A percentile compares a stretch with the other conserved stretches of the same genome.
Conservation (phyloP, 441 rosid genomes). For the Hura crepitans region DNA sequence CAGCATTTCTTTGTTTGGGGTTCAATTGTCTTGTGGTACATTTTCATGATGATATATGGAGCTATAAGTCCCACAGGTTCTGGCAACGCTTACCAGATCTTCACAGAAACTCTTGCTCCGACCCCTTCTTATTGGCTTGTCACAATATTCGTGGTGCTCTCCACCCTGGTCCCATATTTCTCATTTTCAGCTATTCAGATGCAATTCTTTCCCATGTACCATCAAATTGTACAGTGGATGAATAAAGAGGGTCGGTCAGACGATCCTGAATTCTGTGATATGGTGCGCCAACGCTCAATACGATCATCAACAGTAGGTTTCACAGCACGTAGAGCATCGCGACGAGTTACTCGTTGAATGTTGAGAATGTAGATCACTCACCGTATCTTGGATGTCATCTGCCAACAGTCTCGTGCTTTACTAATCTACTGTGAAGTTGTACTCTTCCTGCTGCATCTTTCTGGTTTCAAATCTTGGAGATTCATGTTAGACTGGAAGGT, state of each 20-base stretch:
- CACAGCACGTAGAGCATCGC: conserved; percentile 62
- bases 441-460: conserved; percentile 2
- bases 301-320: conserved; percentile 64
- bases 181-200: conserved; percentile 53
- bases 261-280: conserved; percentile 66
- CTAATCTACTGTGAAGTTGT: neutral
- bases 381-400: neutral
- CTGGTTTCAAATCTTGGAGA: neutral
- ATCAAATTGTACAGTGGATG: conserved; percentile 85
- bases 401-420: conserved; percentile 4
- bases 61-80: conserved; percentile 48
- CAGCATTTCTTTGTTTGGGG: conserved; percentile 86
- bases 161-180: conserved; percentile 69
- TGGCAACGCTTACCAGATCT: conserved; percentile 65
- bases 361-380: conserved; percentile 10
- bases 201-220: conserved; percentile 82
- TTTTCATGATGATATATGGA: conserved; percentile 77
- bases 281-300: conserved; percentile 71
- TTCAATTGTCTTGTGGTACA: conserved; percentile 59
- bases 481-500: neutral
- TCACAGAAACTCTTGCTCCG: conserved; percentile 81
- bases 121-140: conserved; percentile 75
- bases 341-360: conserved; percentile 17
- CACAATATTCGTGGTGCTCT: conserved; percentile 45
- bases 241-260: conserved; percentile 54